Evolutionary conservation across 2,329 filamentous ascomycete species (phyloP), one percentile per base, ranked within the genome.

Genomic region (Lasiodiplodia gonubiensis): DNA sequence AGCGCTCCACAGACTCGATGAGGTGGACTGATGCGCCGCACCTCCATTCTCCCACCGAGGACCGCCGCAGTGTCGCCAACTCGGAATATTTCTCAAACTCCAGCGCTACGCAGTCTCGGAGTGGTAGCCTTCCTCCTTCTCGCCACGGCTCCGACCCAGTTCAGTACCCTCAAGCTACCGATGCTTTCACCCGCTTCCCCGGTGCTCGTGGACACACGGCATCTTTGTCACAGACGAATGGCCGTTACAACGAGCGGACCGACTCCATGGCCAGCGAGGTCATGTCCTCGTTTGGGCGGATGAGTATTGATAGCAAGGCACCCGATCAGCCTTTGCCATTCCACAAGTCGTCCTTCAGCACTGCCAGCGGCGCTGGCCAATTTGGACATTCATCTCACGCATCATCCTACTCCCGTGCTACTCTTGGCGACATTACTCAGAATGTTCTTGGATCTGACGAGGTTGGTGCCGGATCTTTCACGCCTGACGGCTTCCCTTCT

Each of bases 111-210:
- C 75, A 80, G 3, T 84, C 86, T n/a, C 82, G 86, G 68, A 87
- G 88, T 68, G 78, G 80, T 51, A 87, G 83, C 74, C 78, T 86
- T 55, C 86, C 87, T 53, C 82, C 86, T 2, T 88, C 87, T 42
- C 82, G 85, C 57, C 84, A 86, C 66, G 79, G 80, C 12, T 79
- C 79, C 18, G 79, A 83, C 54, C 75, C 76, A 27, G 70, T 76
- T 6, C 74, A 75, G 37, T 80, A 76, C 60, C 70, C 72, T n/a
- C 74, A 77, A 48, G 69, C 70, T 18, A 53, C 70, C 8, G 76
- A 79, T 37, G 69, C 70, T 0, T 77, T 73, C 52, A 66, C 75
- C 23, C 73, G 75, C 52, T 73, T 71, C 53, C 64, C 71, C 4
- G 77, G 74, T 80, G 79, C 75, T 79, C 84, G 48, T n/a, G 78